Conservation (phyloP, 1,139 yeast species). For the Lodderomyces oxycetoniae region DNA sequence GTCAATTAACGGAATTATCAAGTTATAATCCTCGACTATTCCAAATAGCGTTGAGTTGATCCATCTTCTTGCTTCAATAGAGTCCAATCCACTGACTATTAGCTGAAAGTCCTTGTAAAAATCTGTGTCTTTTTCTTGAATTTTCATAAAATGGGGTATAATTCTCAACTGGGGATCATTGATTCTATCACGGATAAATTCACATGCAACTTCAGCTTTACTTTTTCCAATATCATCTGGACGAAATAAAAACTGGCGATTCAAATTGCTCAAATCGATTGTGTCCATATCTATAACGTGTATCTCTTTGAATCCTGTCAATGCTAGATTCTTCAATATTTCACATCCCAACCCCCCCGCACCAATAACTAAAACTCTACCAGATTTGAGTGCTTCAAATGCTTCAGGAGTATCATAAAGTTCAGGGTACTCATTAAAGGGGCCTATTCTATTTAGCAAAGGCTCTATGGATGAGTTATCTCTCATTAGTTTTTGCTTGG, state of each 20-base stretch:
- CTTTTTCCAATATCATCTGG: constrained; percentile 69
- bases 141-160: constrained; percentile 55
- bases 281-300: constrained; percentile 95
- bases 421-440: constrained; percentile 39
- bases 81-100: constrained; percentile 84
- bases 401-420: constrained; percentile 30
- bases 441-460: constrained; percentile 30
- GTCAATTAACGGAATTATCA: constrained; percentile 77
- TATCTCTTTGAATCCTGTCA: constrained; percentile 68
- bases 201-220: constrained; percentile 78
- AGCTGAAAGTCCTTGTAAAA: constrained; percentile 69
- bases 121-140: constrained; percentile 64
- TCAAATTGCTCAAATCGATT: constrained; percentile 82
- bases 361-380: constrained; percentile 60
- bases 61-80: constrained; percentile 90
- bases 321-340: constrained; percentile 75
- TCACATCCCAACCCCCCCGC: constrained; percentile 98
- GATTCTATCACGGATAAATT: constrained; percentile 48
- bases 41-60: constrained; percentile 71
- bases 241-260: constrained; percentile 84
- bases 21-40: constrained; percentile 47
- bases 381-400: constrained; percentile 20
- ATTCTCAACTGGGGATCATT: constrained; percentile 42
- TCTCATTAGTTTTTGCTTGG: constrained; percentile 6
- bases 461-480: constrained; percentile 20